phyloP scores from a whole-genome alignment of 1,139 yeast genomes.

The Hansenula sp. region DNA sequence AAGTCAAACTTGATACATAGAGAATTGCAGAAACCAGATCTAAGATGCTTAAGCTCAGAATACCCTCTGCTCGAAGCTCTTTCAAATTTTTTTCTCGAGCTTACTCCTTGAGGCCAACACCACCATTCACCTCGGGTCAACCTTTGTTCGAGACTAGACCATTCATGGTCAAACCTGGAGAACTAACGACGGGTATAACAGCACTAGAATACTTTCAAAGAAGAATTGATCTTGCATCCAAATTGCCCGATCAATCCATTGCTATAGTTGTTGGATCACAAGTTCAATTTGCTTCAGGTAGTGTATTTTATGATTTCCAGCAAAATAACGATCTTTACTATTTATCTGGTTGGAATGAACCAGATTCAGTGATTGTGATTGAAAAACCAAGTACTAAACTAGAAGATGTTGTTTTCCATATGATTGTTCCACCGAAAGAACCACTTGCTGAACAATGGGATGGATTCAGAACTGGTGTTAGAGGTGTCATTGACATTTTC shows the following conservation, averaged over 20 bases:
- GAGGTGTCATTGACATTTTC: constrained; percentile 77
- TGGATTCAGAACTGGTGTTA: constrained; percentile 83
- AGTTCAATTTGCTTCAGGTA: constrained; percentile 77
- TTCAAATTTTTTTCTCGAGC: neutral
- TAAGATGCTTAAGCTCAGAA: neutral
- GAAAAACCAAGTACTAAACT: constrained; percentile 54
- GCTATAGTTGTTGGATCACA: constrained; percentile 74
- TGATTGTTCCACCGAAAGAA: constrained; percentile 87
- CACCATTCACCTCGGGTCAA: constrained; percentile 57
- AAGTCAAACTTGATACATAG: neutral
- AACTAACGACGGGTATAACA: constrained; percentile 82
- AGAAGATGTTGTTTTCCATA: constrained; percentile 58
- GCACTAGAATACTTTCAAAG: constrained; percentile 79
- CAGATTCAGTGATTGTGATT: constrained; percentile 72
- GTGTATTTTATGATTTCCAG: constrained; percentile 87
- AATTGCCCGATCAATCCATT: constrained; percentile 59
- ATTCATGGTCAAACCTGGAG: constrained; percentile 65
- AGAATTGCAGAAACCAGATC: neutral
- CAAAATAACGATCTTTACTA: constrained; percentile 88
- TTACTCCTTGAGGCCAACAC: constrained; percentile 9
- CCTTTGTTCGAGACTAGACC: constrained; percentile 86
- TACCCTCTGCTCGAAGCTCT: neutral
- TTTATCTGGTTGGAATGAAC: constrained; percentile 91
- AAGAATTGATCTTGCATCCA: constrained; percentile 50
- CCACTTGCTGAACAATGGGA: constrained; percentile 85